phyloP scores from a whole-genome alignment of 1,284 basidiomycete species.

The Ustilago nuda region DNA sequence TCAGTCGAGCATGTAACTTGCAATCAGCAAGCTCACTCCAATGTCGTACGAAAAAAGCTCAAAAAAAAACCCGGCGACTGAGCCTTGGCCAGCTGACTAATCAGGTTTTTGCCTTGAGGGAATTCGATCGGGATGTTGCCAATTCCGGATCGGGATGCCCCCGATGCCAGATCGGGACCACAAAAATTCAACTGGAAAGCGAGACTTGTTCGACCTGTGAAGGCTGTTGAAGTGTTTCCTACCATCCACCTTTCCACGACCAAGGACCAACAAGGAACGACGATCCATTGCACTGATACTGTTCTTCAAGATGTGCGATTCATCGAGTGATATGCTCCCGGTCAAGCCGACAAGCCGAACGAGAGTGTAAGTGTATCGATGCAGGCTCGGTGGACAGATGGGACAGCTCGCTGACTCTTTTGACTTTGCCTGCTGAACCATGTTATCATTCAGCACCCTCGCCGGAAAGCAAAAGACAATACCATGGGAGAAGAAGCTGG shows the following conservation, averaged over 20 bases:
- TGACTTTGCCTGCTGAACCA: not conserved
- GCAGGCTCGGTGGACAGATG: not conserved
- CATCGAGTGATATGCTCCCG: constrained; percentile 39
- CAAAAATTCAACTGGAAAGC: not conserved
- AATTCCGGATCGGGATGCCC: not conserved
- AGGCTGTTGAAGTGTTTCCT: not conserved
- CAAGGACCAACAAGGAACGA: not conserved
- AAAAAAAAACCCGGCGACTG: not conserved
- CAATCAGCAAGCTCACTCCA: not conserved
- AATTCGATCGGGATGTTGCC: too few species aligned
- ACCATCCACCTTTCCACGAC: constrained; percentile 1
- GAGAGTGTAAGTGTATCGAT: constrained; percentile 32
- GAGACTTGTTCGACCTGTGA: not conserved
- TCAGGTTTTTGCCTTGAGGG: too few species aligned
- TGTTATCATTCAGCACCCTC: constrained; percentile 19
- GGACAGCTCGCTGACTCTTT: constrained; percentile 8
- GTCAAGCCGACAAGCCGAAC: constrained; percentile 41
- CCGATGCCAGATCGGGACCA: constrained; percentile 1
- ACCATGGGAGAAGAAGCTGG: constrained; percentile 56
- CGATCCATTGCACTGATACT: not conserved
- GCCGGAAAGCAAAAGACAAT: constrained; percentile 52
- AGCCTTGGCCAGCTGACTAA: constrained; percentile 5
- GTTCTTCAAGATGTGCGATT: constrained; percentile 13
- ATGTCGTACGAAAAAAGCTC: not conserved
- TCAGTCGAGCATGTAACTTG: not conserved